Percentiles rank a stretch among this genome's conserved stretches.
Conservation (phyloP, 2,329 filamentous ascomycete species). For the Sporothrix variecibatus region DNA sequence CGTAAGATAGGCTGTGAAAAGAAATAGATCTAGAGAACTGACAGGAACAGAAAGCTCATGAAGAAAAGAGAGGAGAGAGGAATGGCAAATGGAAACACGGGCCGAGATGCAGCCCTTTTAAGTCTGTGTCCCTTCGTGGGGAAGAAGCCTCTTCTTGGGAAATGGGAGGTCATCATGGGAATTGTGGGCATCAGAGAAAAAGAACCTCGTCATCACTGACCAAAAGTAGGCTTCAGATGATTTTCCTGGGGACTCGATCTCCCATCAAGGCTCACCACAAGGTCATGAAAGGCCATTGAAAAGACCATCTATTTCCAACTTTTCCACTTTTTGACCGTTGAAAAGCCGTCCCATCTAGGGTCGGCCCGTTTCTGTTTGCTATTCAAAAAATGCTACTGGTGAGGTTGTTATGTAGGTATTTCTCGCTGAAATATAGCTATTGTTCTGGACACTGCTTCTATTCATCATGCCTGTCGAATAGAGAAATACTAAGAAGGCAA, state of each 20-base stretch:
- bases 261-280: not conserved
- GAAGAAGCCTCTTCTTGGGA: not conserved
- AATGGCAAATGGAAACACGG: not conserved
- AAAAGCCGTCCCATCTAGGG: not conserved
- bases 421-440: not conserved
- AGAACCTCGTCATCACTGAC: not conserved
- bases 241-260: not conserved
- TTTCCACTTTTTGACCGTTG: not conserved
- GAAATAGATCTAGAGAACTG: not conserved
- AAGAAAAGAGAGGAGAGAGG: not conserved
- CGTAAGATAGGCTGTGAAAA: not conserved
- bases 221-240: not conserved
- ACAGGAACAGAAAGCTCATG: not conserved
- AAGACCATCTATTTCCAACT: not conserved
- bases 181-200: not conserved
- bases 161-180: not conserved
- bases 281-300: not conserved
- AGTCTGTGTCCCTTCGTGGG: not conserved
- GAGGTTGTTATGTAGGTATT: not conserved
- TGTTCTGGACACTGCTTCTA: not conserved
- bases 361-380: not conserved
- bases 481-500: not conserved
- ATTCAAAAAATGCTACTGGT: not conserved
- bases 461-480: not conserved
- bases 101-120: slow-evolving; percentile 6